Base-by-base conservation (phyloP, 2,329 filamentous ascomycete species). In the Cylindrodendrum hubeiense region DNA sequence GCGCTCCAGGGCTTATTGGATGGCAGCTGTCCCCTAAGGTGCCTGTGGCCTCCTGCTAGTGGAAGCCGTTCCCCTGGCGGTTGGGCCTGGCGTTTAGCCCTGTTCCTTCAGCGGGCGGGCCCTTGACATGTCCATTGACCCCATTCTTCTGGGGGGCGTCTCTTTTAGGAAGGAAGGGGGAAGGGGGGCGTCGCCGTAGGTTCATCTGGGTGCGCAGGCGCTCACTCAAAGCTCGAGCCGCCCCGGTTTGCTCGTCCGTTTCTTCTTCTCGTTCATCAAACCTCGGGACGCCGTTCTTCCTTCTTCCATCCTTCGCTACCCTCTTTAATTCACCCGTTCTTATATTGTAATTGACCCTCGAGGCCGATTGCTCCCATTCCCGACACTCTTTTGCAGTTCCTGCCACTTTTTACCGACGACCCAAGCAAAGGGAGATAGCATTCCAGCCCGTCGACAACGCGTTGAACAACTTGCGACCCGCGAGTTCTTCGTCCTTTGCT, bases 311-410 rank as follows among this genome's bases (percentile, higher is more conserved):
- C 52, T 71, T 74, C 73, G 57, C 71, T 70, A 68, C 53, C 47
- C 53, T 69, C 68, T 69, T 73, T 73, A 73, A 71, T 71, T 65
- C 13, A 24, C 65, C 66, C 65, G 47, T 63, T 69, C 61, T 59
- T 61, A 66, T 62, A 51, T 63, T 65, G 60, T 61, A 44, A 70
- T 70, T 71, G 71, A 74, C 71, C 63, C 46, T 66, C 67, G 71
- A 73, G 71, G 59, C 70, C 67, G 66, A 70, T 68, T 71, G 64
- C 50, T 44, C 65, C 55, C 54, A 55, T 77, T 77, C 74, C 75
- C 63, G 75, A 70, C 75, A 75, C 74, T 77, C 75, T 12, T 70
- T 76, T 75, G 69, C 53, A 70, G 57, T 51, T 39, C 58, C 54
- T 59, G 50, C 53, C 51, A 22, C 19, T 52, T 46, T 63, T 58